phyloP scores from a whole-genome alignment of 768 basidiomycete species.

The Wakefieldia striispora region DNA sequence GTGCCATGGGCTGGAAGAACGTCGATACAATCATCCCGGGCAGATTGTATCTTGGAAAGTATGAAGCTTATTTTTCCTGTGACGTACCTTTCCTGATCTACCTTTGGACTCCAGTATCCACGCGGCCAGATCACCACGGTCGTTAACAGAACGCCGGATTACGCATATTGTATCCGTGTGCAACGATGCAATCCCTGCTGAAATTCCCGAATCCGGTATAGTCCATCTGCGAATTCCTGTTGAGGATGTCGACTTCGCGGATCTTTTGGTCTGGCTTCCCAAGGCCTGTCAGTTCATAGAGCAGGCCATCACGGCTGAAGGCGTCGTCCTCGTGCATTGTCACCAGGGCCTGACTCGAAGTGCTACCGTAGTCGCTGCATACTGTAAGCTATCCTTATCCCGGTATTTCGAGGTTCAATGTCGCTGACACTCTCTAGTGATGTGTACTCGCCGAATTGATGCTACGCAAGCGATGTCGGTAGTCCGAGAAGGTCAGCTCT shows the following conservation, averaged over 20 bases:
- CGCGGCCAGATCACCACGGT: conserved; percentile 69
- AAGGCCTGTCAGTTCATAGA: conserved; percentile 65
- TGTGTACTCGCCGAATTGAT: conserved; percentile 58
- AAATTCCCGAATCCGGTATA: conserved; percentile 66
- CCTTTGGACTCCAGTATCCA: conserved; percentile 46
- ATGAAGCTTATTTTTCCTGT: conserved; percentile 34
- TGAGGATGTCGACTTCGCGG: conserved; percentile 67
- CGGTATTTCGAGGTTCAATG: not conserved
- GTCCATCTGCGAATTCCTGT: conserved; percentile 68
- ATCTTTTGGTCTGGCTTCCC: conserved; percentile 67
- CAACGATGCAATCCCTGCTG: conserved; percentile 66
- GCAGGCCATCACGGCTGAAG: conserved; percentile 54
- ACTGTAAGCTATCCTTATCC: conserved; percentile 46
- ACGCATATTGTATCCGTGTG: conserved; percentile 82
- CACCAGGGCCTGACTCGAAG: conserved; percentile 65
- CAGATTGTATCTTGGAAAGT: conserved; percentile 75
- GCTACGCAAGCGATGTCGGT: conserved; percentile 57
- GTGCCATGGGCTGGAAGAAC: conserved; percentile 55
- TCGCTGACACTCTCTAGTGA: conserved; percentile 45
- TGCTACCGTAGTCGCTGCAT: conserved; percentile 72
- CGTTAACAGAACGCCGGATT: conserved; percentile 69
- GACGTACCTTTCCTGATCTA: conserved; percentile 46
- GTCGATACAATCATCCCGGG: conserved; percentile 64
- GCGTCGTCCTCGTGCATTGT: conserved; percentile 65
- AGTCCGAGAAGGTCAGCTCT: conserved; percentile 54